A percentile compares a stretch with the other conserved stretches of the same genome.
Conservation (phyloP, 2,329 filamentous ascomycete genomes). For the Epichloe aotearoae region DNA sequence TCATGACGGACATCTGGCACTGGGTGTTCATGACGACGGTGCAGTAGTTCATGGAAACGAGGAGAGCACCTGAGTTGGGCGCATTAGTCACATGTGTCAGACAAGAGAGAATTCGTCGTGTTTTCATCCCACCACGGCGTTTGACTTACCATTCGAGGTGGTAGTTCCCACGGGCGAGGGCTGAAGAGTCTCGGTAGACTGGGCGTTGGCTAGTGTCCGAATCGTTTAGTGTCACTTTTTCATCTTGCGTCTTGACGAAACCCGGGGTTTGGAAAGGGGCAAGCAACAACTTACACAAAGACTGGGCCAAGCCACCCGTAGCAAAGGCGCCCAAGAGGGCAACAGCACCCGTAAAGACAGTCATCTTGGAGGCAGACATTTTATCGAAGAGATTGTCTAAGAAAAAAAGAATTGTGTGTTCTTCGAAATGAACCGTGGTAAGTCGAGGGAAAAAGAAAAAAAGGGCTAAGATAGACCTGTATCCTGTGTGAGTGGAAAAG, state of each 20-base stretch:
- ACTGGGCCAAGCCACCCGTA: slow-evolving; percentile 8
- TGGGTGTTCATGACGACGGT: slow-evolving; percentile 20
- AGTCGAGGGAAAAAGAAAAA: no score
- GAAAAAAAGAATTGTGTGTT: no score
- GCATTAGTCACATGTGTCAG: no score
- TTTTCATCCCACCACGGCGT: neutral
- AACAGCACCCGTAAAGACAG: slow-evolving; percentile 11
- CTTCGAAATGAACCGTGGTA: neutral
- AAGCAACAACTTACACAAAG: slow-evolving; percentile 10
- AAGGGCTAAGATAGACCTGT: no score
- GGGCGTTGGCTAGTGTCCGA: slow-evolving; percentile 14
- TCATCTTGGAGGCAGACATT: slow-evolving; percentile 19
- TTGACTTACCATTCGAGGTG: slow-evolving; percentile 18
- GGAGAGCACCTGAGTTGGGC: slow-evolving; percentile 13
- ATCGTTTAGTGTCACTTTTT: neutral
- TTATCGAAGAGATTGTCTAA: neutral
- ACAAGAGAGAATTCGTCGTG: neutral
- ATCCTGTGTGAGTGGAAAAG: neutral
- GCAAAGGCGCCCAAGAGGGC: slow-evolving; percentile 12
- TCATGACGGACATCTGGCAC: slow-evolving; percentile 19
- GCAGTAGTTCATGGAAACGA: slow-evolving; percentile 25
- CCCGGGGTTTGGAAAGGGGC: neutral
- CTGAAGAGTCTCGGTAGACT: slow-evolving; percentile 15
- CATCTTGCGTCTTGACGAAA: neutral
- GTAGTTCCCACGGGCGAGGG: slow-evolving; percentile 20